Evolutionary conservation across 495 filamentous ascomycete genomes (phyloP).

Genomic region (Podospora pseudopauciseta): DNA sequence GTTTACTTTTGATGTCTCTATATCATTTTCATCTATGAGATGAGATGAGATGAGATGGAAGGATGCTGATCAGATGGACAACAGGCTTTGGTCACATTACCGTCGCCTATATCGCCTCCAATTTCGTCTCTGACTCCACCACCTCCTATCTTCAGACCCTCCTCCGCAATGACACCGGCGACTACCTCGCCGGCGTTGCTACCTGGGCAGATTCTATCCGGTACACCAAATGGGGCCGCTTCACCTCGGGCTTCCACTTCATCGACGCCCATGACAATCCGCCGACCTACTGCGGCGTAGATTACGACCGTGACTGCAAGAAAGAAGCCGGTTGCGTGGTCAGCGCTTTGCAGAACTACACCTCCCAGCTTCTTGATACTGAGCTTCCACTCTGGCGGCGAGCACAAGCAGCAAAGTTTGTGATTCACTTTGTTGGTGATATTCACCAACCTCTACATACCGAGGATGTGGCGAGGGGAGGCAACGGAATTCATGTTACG

Average conservation of each 20-base stretch:
- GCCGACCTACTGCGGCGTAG: constrained; percentile 55
- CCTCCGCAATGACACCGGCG: constrained; percentile 42
- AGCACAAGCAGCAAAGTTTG: constrained; percentile 56
- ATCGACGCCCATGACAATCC: constrained; percentile 68
- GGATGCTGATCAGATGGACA: background rate
- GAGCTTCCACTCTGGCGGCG: constrained; percentile 37
- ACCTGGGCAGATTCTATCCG: constrained; percentile 63
- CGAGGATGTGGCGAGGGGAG: constrained; percentile 56
- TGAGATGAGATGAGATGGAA: background rate
- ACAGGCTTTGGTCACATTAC: constrained; percentile 58
- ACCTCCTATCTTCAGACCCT: constrained; percentile 42
- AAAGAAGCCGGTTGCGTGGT: constrained; percentile 56
- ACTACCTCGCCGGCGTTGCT: constrained; percentile 57
- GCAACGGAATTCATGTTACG: constrained; percentile 56
- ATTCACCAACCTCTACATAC: constrained; percentile 65
- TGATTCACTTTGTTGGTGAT: constrained; percentile 64
- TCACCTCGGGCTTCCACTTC: constrained; percentile 61
- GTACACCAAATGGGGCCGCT: constrained; percentile 56
- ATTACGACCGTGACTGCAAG: constrained; percentile 60
- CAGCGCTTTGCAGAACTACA: constrained; percentile 58
- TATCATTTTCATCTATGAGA: background rate
- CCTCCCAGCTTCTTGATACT: constrained; percentile 44
- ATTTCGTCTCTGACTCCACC: constrained; percentile 42
- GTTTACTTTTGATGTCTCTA: background rate
- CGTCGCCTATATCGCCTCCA: constrained; percentile 51